phyloP scores from a whole-genome alignment of 257 asterid genomes.

The Ligustrum vulgare region DNA sequence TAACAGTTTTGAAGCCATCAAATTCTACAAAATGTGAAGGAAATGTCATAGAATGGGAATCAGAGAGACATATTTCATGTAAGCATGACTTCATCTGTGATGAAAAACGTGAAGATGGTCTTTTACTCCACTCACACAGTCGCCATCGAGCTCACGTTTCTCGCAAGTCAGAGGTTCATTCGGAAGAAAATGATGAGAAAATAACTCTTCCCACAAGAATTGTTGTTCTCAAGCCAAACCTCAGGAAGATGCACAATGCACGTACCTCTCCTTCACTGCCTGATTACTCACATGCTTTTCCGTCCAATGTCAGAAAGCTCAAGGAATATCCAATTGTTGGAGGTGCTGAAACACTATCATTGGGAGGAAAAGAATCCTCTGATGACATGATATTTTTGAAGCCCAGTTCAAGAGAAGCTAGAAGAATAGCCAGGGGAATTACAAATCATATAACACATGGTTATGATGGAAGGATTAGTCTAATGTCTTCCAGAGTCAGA shows the following conservation, averaged over 20 bases:
- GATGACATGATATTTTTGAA: slow-evolving; percentile 32
- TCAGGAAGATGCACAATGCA: slow-evolving; percentile 42
- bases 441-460: slow-evolving; percentile 58
- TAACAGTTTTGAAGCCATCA: slow-evolving; percentile 54
- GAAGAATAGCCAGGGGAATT: slow-evolving; percentile 63
- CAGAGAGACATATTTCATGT: slow-evolving; percentile 39
- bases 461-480: slow-evolving; percentile 39
- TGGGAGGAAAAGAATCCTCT: slow-evolving; percentile 41
- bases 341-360: slow-evolving; percentile 31
- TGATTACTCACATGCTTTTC: slow-evolving; percentile 34
- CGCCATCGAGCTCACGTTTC: slow-evolving; percentile 39
- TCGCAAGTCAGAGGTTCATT: slow-evolving; percentile 37
- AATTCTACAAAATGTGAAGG: slow-evolving; percentile 47
- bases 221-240: slow-evolving; percentile 79
- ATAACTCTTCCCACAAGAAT: slow-evolving; percentile 66
- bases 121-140: slow-evolving; percentile 54
- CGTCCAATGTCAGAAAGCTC: slow-evolving; percentile 34
- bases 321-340: slow-evolving; percentile 33
- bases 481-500: slow-evolving; percentile 38
- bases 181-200: slow-evolving; percentile 39
- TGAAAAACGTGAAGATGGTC: slow-evolving; percentile 70
- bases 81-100: slow-evolving; percentile 34
- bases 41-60: slow-evolving; percentile 47
- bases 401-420: slow-evolving; percentile 56
- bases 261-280: slow-evolving; percentile 41